Base-by-base conservation (phyloP, 75 land plant genomes). In the Picea sitchensis region DNA sequence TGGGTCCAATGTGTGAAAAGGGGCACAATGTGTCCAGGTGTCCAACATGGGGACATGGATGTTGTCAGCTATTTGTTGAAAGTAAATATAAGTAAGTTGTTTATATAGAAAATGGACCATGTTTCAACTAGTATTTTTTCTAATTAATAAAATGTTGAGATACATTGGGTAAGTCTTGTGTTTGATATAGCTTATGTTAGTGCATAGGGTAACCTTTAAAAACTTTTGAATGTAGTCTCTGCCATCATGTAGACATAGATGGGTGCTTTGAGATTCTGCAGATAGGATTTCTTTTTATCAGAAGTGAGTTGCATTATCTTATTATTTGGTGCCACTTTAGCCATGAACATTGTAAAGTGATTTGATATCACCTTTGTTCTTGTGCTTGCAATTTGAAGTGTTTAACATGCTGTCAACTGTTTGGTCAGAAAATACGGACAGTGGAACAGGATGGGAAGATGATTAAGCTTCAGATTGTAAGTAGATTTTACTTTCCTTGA, bases 391-490 rank as follows among this genome's bases (percentile, higher is more conserved):
- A 5, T 36, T 67, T 69, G 21, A 69, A 69, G 51, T 69, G 3
- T 15, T 20, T 69, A 17, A 18, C n/a, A 38, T 71, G 12, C 2
- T 68, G n/a, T 73, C 23, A 12, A 6, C n/a, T 64, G 73, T 77
- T 23, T 68, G 31, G 6, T 15, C 71, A 88, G 90, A 88, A 88
- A 85, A 88, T 88, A 51, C 84, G 90, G 62, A 88, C 90, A 14
- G 87, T 88, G 58, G 90, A 88, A 75, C 87, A 86, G 60, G 90
- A 88, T 76, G 85, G 79, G 15, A 88, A 88, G 78, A 87, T 87
- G 17, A 87, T 87, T 26, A 85, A 87, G 77, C 87, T 88, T 67
- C 90, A 88, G 61, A 88, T 88, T 57, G 88, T 84, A 75, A 84
- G 83, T 61, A 47, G 41, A 21, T 14, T 67, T 30, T 67, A 41